These are phyloP conservation scores for Sabuloglossum arenarium DNA, from an alignment of 495 filamentous ascomycete genomes.

Conservation along the genomic window DNA sequence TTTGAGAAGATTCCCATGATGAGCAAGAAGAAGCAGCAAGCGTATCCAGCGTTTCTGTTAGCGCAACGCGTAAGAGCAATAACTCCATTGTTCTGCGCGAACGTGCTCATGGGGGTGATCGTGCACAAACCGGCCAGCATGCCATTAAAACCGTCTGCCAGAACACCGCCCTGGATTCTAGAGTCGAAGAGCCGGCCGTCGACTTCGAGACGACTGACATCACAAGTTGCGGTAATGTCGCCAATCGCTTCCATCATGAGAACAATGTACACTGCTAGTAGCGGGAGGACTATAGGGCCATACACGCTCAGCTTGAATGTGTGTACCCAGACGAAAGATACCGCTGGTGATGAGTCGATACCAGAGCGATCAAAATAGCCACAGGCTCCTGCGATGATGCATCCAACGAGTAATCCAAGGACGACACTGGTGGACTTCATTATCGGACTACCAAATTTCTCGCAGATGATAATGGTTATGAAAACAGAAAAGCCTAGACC, in stretches of 20 bases:
- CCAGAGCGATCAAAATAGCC: conserved; percentile 59
- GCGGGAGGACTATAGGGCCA: conserved; percentile 61
- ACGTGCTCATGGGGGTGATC: conserved; percentile 64
- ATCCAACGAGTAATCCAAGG: conserved; percentile 63
- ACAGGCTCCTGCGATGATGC: conserved; percentile 66
- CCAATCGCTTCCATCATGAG: conserved; percentile 82
- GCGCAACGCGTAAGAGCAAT: conserved; percentile 79
- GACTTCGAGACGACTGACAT: conserved; percentile 70
- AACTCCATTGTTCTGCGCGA: conserved; percentile 83
- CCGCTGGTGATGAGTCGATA: conserved; percentile 52
- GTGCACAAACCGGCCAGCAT: conserved; percentile 64
- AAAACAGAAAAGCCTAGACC: conserved; percentile 84
- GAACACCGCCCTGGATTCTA: conserved; percentile 73
- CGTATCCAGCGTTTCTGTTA: conserved; percentile 70
- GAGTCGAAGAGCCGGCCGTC: conserved; percentile 66
- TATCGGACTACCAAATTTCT: conserved; percentile 64
- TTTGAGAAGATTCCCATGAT: conserved; percentile 84
- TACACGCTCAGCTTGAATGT: conserved; percentile 71
- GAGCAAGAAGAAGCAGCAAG: conserved; percentile 57
- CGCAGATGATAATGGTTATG: conserved; percentile 68
- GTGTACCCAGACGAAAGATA: conserved; percentile 75
- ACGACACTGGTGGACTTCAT: conserved; percentile 60
- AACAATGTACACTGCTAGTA: conserved; percentile 74
- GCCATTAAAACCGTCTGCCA: conserved; percentile 71
- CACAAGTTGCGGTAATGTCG: conserved; percentile 51